phyloP scores from a whole-genome alignment of 2,329 filamentous ascomycete species.

The Colletotrichum euphorbiae region DNA sequence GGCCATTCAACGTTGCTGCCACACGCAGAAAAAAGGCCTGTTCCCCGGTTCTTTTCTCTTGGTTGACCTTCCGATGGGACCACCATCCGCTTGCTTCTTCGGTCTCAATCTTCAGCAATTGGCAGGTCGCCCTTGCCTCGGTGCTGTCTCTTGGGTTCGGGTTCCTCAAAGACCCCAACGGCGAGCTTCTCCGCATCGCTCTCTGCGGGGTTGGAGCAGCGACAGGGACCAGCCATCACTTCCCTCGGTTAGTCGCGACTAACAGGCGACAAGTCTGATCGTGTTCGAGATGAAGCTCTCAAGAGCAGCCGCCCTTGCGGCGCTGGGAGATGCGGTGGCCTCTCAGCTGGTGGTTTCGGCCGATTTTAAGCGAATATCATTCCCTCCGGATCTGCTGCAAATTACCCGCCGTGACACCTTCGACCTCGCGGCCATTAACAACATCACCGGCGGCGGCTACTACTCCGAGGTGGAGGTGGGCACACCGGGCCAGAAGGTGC shows the following conservation, averaged over 20 bases:
- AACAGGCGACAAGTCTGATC: background rate
- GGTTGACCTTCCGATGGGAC: background rate
- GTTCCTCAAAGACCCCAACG: background rate
- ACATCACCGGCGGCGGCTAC: constrained; percentile 68
- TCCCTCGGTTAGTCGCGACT: background rate
- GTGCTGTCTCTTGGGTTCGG: background rate
- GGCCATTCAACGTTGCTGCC: background rate
- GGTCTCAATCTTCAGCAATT: background rate
- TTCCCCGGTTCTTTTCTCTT: background rate
- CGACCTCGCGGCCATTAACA: constrained; percentile 60
- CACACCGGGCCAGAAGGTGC: constrained; percentile 68
- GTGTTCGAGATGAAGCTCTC: background rate
- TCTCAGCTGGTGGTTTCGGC: constrained; percentile 33
- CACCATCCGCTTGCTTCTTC: constrained; percentile 14
- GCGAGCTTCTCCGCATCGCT: constrained; percentile 26
- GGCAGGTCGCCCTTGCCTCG: no score
- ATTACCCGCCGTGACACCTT: constrained; percentile 42
- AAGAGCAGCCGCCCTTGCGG: constrained; percentile 8
- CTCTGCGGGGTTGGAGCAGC: constrained; percentile 20
- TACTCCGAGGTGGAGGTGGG: constrained; percentile 72
- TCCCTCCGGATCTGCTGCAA: constrained; percentile 18
- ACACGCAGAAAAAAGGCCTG: constrained; percentile 24
- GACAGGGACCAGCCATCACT: background rate
- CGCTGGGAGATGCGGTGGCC: background rate
- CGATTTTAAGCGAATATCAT: constrained; percentile 17